These are phyloP conservation scores for Sphagnum tenellum DNA, from an alignment of 225 moss, liverwort and hornwort genomes.

Conservation along the genomic window DNA sequence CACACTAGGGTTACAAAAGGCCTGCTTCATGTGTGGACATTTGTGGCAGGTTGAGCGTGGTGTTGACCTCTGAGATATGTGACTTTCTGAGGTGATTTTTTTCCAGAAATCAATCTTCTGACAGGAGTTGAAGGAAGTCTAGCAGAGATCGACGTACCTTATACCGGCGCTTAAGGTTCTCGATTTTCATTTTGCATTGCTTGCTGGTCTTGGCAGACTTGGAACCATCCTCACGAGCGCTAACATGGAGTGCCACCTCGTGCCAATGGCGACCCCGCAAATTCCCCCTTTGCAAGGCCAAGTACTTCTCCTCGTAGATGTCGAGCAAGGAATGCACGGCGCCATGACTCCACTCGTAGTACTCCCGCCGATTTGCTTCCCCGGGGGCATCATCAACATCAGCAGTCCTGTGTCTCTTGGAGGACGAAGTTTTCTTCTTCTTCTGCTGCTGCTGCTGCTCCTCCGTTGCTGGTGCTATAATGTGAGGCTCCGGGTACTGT, in stretches of 20 bases:
- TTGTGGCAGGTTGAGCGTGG: too few species aligned
- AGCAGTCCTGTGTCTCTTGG: constrained; percentile 19
- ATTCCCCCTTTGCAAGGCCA: constrained; percentile 75
- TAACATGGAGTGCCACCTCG: constrained; percentile 85
- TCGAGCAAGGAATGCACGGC: constrained; percentile 85
- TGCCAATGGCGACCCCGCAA: constrained; percentile 85
- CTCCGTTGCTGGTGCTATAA: constrained; percentile 15
- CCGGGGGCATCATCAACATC: constrained; percentile 12
- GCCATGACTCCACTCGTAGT: constrained; percentile 80
- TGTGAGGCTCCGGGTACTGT: constrained; percentile 26
- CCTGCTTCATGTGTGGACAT: too few species aligned
- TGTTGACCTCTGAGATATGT: too few species aligned
- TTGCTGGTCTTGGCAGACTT: constrained; percentile 88
- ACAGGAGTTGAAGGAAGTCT: not conserved
- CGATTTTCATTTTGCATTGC: constrained; percentile 98
- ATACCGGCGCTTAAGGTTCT: constrained; percentile 85
- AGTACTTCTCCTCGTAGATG: constrained; percentile 89
- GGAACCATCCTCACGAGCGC: constrained; percentile 63
- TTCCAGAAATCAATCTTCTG: too few species aligned
- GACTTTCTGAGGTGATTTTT: too few species aligned
- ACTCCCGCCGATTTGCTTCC: constrained; percentile 34
- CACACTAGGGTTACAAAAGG: not conserved
- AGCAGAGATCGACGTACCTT: constrained; percentile 28
- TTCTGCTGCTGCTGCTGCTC: constrained; percentile 10
- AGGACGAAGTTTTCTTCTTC: not conserved